A percentile compares a stretch with the other conserved stretches of the same genome.
These are phyloP conservation scores for Ceratocystis colombiana DNA, from an alignment of 2,329 filamentous ascomycete genomes.

Conservation along the genomic window DNA sequence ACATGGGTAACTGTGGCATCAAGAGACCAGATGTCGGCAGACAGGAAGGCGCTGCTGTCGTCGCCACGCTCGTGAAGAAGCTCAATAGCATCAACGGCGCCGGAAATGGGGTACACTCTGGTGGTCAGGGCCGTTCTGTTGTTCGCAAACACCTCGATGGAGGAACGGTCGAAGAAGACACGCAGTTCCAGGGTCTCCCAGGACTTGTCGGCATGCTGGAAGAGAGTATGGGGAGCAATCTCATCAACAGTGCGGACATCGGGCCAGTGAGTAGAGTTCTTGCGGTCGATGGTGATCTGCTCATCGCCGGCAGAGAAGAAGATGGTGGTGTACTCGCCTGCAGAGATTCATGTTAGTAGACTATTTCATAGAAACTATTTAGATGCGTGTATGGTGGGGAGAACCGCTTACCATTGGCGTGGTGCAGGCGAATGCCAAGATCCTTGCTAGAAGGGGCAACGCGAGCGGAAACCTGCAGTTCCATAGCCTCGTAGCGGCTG, in stretches of 20 bases:
- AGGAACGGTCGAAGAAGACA: constrained; percentile 28
- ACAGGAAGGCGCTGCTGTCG: constrained; percentile 18
- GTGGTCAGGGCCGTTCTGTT: constrained; percentile 28
- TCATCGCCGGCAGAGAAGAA: constrained; percentile 26
- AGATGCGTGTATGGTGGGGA: neutral
- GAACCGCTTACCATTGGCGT: constrained; percentile 22
- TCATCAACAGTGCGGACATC: constrained; percentile 22
- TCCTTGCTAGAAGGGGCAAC: constrained; percentile 17
- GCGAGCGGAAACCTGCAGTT: constrained; percentile 17
- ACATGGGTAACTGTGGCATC: constrained; percentile 17
- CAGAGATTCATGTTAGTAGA: constrained; percentile 8
- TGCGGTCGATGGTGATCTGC: constrained; percentile 26
- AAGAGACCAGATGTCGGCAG: constrained; percentile 22
- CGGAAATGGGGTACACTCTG: constrained; percentile 27
- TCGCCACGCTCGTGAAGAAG: constrained; percentile 25
- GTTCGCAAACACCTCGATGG: constrained; percentile 28
- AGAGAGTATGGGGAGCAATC: constrained; percentile 25
- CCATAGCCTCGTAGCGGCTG: constrained; percentile 18
- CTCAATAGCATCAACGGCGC: constrained; percentile 24
- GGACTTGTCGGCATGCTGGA: constrained; percentile 17
- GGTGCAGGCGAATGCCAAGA: constrained; percentile 21
- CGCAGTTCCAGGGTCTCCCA: constrained; percentile 27
- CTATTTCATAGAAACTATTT: neutral
- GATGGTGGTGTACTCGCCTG: constrained; percentile 26
- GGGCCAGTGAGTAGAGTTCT: constrained; percentile 25